These are phyloP conservation scores for Fusarium domesticum DNA, from an alignment of 2,329 filamentous ascomycete genomes.

Conservation along the genomic window DNA sequence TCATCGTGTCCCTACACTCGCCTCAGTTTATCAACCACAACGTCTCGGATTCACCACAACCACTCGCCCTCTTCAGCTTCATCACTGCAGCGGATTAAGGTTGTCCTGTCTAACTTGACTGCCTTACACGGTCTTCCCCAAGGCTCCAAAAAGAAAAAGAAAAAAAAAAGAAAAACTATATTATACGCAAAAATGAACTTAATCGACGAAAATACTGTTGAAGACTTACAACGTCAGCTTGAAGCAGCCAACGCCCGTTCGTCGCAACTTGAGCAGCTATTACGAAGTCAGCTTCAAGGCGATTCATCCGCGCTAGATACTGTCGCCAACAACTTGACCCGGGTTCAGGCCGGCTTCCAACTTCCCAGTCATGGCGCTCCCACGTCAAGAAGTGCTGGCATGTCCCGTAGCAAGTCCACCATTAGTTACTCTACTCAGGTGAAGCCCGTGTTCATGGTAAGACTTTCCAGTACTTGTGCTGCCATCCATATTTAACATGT, in stretches of 20 bases:
- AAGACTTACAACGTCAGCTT: constrained; percentile 30
- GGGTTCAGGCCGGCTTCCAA: constrained; percentile 16
- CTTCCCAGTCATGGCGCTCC: constrained; percentile 18
- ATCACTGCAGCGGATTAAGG: constrained; percentile 9
- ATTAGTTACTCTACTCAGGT: constrained; percentile 27
- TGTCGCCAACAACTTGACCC: constrained; percentile 15
- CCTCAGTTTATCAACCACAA: constrained; percentile 5
- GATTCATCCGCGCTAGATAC: constrained; percentile 19
- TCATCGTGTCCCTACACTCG: constrained; percentile 3
- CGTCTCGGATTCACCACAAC: neutral
- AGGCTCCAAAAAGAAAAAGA: neutral
- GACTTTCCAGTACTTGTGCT: constrained; percentile 3
- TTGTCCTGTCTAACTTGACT: constrained; percentile 9
- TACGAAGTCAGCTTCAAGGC: constrained; percentile 20
- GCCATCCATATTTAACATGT: constrained; percentile 14
- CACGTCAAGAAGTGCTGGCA: constrained; percentile 21
- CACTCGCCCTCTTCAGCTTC: constrained; percentile 2
- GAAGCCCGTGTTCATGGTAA: constrained; percentile 24
- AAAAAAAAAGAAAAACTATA: neutral
- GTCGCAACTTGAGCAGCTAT: constrained; percentile 23
- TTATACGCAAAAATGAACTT: constrained; percentile 26
- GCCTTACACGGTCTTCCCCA: constrained; percentile 8
- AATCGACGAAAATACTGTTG: constrained; percentile 19
- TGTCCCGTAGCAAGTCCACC: constrained; percentile 31
- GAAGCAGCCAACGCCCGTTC: constrained; percentile 20